These are phyloP conservation scores for Diplodia seriata DNA, from an alignment of 2,329 filamentous ascomycete species.

Conservation along the genomic window DNA sequence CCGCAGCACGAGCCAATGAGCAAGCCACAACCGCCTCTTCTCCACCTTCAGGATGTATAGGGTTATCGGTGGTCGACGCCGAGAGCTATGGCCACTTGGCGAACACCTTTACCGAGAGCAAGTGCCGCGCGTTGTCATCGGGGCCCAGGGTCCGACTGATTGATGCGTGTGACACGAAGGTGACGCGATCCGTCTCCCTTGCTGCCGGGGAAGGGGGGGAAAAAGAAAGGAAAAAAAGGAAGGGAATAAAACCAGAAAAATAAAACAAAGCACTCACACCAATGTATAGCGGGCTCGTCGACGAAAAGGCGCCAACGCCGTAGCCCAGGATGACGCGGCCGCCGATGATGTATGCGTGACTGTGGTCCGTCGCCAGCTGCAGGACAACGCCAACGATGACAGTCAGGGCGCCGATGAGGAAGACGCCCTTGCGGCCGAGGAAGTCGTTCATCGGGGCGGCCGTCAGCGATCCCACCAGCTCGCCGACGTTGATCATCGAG, in stretches of 20 bases:
- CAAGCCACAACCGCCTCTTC: constrained; percentile 1
- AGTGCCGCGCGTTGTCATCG: constrained; percentile 4
- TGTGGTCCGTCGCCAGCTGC: constrained; percentile 29
- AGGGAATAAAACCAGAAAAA: too few species aligned
- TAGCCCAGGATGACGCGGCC: constrained; percentile 40
- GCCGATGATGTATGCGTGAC: constrained; percentile 28
- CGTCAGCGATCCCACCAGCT: constrained; percentile 47
- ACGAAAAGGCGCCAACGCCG: constrained; percentile 50
- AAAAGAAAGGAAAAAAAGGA: not conserved
- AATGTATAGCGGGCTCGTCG: constrained; percentile 50
- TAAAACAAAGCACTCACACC: constrained; percentile 36
- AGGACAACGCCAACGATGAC: constrained; percentile 39
- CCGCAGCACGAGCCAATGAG: not conserved
- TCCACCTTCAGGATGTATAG: not conserved
- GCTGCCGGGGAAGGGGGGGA: too few species aligned
- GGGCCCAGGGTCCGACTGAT: not conserved
- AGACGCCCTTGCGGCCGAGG: constrained; percentile 46
- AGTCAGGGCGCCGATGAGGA: constrained; percentile 39
- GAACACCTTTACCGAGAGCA: constrained; percentile 4
- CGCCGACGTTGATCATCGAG: constrained; percentile 52
- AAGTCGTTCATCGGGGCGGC: constrained; percentile 50
- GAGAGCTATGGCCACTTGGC: constrained; percentile 24
- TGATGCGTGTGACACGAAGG: not conserved
- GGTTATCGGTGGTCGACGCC: not conserved
- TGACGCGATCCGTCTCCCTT: too few species aligned